Conservation (phyloP, 2,329 filamentous ascomycete species). For the Fusarium hostae region DNA sequence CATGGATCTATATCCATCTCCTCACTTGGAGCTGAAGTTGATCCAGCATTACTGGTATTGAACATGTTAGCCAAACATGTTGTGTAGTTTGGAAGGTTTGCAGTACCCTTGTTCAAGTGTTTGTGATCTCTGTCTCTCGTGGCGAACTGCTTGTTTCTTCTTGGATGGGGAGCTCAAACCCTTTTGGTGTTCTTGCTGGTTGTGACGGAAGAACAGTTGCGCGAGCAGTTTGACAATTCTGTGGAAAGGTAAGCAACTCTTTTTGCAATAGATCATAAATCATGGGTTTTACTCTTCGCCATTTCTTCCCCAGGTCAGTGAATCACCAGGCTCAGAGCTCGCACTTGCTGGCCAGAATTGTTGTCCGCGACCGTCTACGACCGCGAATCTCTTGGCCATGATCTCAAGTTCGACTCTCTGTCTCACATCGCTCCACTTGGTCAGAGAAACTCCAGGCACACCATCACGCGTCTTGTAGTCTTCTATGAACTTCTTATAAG, state of each 20-base stretch:
- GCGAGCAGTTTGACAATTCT: not conserved
- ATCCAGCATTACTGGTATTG: rapidly evolving
- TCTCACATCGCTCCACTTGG: not conserved
- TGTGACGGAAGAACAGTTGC: not conserved
- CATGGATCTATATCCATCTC: not conserved
- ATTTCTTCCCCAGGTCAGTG: not conserved
- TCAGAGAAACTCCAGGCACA: not conserved
- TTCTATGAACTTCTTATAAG: not conserved
- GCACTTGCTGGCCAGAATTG: not conserved
- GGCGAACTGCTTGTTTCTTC: not conserved
- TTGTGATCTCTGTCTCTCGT: not conserved
- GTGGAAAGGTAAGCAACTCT: not conserved
- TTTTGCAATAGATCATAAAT: rapidly evolving
- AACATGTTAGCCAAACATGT: not conserved
- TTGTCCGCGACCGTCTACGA: not conserved
- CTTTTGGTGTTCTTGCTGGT: not conserved
- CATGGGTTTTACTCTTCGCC: not conserved
- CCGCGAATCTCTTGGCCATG: not conserved
- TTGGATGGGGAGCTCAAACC: not conserved
- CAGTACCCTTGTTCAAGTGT: not conserved
- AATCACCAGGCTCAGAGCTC: not conserved
- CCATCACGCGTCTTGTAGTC: rapidly evolving
- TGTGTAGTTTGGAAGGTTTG: rapidly evolving
- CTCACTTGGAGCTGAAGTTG: not conserved
- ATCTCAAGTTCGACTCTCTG: not conserved